Evolutionary conservation across 1,139 yeast species (phyloP).

Genomic region (Neolecta irregularis): DNA sequence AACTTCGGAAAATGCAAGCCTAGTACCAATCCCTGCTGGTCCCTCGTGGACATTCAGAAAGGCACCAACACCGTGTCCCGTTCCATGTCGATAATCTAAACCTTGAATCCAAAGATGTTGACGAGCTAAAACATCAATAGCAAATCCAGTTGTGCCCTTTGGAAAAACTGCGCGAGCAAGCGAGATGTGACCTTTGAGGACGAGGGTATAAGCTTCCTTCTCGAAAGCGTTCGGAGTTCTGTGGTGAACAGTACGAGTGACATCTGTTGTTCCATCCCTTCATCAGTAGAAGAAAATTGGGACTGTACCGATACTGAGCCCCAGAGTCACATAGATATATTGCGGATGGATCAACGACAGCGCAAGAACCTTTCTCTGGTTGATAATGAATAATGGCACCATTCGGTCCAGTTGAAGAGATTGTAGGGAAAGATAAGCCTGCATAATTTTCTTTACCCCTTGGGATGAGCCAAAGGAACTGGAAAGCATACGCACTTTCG

Average conservation of each 20-base stretch:
- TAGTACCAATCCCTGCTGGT: slow-evolving; percentile 79
- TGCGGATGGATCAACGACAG: slow-evolving; percentile 58
- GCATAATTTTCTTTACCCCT: slow-evolving; percentile 33
- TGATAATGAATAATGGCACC: slow-evolving; percentile 88
- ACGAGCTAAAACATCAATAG: slow-evolving; percentile 77
- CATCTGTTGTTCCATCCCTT: slow-evolving; percentile 84
- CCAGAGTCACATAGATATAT: slow-evolving; percentile 86
- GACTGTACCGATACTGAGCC: slow-evolving; percentile 48
- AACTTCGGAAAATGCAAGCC: slow-evolving; percentile 20
- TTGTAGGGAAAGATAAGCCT: slow-evolving; percentile 83
- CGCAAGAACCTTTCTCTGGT: slow-evolving; percentile 47
- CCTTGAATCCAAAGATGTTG: slow-evolving; percentile 78
- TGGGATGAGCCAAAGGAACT: not conserved
- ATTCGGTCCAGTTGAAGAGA: slow-evolving; percentile 83
- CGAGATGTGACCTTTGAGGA: slow-evolving; percentile 81
- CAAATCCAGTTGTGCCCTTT: slow-evolving; percentile 68
- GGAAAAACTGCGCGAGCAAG: slow-evolving; percentile 69
- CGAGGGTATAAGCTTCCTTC: slow-evolving; percentile 64
- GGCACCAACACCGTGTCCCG: slow-evolving; percentile 95
- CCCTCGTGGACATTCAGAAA: slow-evolving; percentile 92
- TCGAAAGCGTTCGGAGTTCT: slow-evolving; percentile 55
- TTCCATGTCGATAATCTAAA: slow-evolving; percentile 87
- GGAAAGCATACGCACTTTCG: slow-evolving; percentile 30
- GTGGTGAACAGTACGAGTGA: slow-evolving; percentile 83
- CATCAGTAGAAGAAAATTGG: not conserved